Evolutionary conservation across 2,329 filamentous ascomycete species (phyloP).

Genomic region (Apiospora malaysiana): DNA sequence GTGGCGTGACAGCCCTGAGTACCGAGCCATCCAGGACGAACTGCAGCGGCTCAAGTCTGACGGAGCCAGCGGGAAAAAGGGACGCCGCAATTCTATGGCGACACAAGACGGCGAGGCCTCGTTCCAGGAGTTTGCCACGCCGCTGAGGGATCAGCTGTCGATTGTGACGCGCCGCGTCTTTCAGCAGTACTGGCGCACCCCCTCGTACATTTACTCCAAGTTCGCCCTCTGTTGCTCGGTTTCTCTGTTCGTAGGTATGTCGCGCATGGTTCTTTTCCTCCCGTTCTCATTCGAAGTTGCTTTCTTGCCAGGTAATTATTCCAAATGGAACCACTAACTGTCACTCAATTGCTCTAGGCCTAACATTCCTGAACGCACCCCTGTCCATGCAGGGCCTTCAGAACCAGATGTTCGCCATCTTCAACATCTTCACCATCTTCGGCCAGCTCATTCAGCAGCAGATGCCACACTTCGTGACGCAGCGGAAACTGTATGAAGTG

Average conservation of each 20-base stretch:
- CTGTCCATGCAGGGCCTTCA: constrained; percentile 67
- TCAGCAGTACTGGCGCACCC: constrained; percentile 84
- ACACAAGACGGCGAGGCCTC: constrained; percentile 27
- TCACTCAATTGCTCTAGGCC: not conserved
- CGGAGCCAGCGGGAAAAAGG: not conserved
- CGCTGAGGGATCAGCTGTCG: constrained; percentile 68
- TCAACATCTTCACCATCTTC: constrained; percentile 79
- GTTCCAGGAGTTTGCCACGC: constrained; percentile 76
- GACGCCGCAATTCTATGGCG: not conserved
- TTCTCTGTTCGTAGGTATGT: constrained; percentile 67
- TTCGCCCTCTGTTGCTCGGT: constrained; percentile 55
- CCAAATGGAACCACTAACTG: not conserved
- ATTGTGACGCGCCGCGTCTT: constrained; percentile 74
- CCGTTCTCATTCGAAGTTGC: constrained; percentile 36
- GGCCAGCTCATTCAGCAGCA: constrained; percentile 72
- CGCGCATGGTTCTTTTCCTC: constrained; percentile 45
- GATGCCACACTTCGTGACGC: constrained; percentile 78
- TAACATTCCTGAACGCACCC: constrained; percentile 14
- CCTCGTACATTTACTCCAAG: constrained; percentile 80
- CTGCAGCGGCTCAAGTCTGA: constrained; percentile 21
- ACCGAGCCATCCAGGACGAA: constrained; percentile 26
- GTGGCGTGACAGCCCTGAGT: constrained; percentile 62
- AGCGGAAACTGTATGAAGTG: constrained; percentile 77
- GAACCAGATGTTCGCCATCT: constrained; percentile 76
- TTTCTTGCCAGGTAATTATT: not conserved